These are phyloP conservation scores for Pseudogymnoascus verrucosus DNA, from an alignment of 2,329 filamentous ascomycete genomes.

Conservation along the genomic window DNA sequence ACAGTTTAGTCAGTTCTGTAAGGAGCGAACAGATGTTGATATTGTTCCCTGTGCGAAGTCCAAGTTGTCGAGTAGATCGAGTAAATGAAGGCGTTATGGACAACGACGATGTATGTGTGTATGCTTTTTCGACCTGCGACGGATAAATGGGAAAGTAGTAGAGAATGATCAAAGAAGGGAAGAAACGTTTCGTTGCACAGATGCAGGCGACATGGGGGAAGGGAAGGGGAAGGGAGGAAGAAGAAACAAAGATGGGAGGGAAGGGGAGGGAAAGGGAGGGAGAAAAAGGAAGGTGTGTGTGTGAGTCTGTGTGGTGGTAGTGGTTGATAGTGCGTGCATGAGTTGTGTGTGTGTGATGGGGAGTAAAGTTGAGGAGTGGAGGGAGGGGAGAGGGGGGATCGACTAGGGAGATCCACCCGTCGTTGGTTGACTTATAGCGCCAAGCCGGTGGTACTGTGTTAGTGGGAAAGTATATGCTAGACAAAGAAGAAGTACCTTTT, in stretches of 20 bases:
- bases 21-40: slow-evolving; percentile 5
- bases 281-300: slow-evolving; percentile 8
- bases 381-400: not conserved
- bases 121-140: not conserved
- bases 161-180: slow-evolving; percentile 5
- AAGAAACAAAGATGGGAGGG: slow-evolving; percentile 9
- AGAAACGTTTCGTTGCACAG: slow-evolving; percentile 8
- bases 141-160: slow-evolving; percentile 6
- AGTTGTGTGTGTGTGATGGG: not conserved
- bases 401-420: not conserved
- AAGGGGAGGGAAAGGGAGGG: slow-evolving; percentile 7
- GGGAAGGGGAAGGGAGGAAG: slow-evolving; percentile 13
- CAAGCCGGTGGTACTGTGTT: not conserved
- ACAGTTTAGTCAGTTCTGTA: not conserved
- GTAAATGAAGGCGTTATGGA: not conserved
- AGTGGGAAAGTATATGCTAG: not conserved
- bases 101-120: not conserved
- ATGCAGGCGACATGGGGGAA: slow-evolving; percentile 11
- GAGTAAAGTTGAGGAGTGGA: not conserved
- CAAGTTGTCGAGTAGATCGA: not conserved
- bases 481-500: not conserved
- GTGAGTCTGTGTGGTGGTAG: not conserved
- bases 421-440: slow-evolving; percentile 4
- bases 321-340: not conserved
- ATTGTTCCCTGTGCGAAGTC: not conserved